These are phyloP conservation scores for Thymus mandschuricus DNA, from an alignment of 257 asterid species.

Conservation along the genomic window DNA sequence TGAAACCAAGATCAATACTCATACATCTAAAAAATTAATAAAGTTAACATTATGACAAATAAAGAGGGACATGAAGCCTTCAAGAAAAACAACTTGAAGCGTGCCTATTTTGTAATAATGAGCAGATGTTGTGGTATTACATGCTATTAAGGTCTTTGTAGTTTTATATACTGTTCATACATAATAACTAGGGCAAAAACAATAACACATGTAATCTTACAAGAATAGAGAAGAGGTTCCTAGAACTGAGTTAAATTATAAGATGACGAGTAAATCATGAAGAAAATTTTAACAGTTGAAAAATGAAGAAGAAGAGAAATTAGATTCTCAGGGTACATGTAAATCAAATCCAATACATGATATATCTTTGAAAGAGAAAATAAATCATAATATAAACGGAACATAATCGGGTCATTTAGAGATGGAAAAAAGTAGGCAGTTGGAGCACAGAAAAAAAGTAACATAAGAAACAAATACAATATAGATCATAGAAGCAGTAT, in stretches of 20 bases:
- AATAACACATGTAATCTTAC: constrained; percentile 15
- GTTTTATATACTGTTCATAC: constrained; percentile 4
- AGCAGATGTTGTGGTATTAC: background rate
- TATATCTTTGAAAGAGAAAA: background rate
- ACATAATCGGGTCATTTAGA: constrained; percentile 25
- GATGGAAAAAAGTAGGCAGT: constrained; percentile 21
- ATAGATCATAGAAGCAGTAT: constrained; percentile 22
- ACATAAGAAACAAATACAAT: constrained; percentile 10
- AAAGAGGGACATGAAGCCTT: constrained; percentile 15
- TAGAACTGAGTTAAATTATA: constrained; percentile 18
- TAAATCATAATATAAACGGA: background rate
- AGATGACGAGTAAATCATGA: constrained; percentile 27
- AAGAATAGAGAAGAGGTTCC: constrained; percentile 29
- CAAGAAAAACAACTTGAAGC: constrained; percentile 21
- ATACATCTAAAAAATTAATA: constrained; percentile 18
- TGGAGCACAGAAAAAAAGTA: constrained; percentile 16
- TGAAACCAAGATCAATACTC: constrained; percentile 24
- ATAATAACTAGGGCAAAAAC: constrained; percentile 9
- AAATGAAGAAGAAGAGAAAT: constrained; percentile 4
- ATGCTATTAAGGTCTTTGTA: constrained; percentile 6
- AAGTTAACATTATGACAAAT: constrained; percentile 19
- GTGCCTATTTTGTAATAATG: constrained; percentile 9
- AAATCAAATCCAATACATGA: background rate
- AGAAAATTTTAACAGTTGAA: constrained; percentile 13
- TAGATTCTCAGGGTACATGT: background rate